These are phyloP conservation scores for Thielaviopsis euricoi DNA, from an alignment of 2,329 filamentous ascomycete genomes.

Conservation along the genomic window DNA sequence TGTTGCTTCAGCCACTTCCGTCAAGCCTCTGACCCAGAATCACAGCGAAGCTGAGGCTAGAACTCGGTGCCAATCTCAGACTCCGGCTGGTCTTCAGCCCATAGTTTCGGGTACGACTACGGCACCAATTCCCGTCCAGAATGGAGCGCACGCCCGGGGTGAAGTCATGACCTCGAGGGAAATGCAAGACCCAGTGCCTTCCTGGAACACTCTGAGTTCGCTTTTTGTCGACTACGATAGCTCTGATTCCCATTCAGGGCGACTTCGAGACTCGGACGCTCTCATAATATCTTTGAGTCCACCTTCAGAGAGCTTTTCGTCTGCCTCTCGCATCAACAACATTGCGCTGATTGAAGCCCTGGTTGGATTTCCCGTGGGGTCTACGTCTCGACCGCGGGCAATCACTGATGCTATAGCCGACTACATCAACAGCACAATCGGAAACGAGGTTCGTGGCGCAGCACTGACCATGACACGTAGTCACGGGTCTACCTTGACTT, in stretches of 20 bases:
- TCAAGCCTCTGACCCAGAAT: background rate
- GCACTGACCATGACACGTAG: background rate
- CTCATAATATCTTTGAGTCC: background rate
- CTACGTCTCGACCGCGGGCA: background rate
- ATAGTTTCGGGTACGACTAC: too few species aligned
- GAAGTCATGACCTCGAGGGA: too few species aligned
- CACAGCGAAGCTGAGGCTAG: background rate
- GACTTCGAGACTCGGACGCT: background rate
- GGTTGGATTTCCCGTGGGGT: background rate
- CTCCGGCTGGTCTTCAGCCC: too few species aligned
- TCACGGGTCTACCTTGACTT: background rate
- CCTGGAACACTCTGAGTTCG: background rate
- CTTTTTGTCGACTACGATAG: background rate
- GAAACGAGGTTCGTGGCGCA: background rate
- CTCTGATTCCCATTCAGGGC: background rate
- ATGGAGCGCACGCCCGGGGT: too few species aligned
- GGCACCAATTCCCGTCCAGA: too few species aligned
- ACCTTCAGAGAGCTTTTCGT: background rate
- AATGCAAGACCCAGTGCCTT: too few species aligned
- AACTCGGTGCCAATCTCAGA: background rate
- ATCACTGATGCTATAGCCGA: background rate
- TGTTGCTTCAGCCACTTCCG: background rate
- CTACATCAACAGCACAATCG: background rate
- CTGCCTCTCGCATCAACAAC: background rate
- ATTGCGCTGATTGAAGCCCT: background rate